Evolutionary conservation across 2,329 filamentous ascomycete genomes (phyloP), one percentile per base, ranked within the genome.

Genomic region (Delphinella strobiligena): DNA sequence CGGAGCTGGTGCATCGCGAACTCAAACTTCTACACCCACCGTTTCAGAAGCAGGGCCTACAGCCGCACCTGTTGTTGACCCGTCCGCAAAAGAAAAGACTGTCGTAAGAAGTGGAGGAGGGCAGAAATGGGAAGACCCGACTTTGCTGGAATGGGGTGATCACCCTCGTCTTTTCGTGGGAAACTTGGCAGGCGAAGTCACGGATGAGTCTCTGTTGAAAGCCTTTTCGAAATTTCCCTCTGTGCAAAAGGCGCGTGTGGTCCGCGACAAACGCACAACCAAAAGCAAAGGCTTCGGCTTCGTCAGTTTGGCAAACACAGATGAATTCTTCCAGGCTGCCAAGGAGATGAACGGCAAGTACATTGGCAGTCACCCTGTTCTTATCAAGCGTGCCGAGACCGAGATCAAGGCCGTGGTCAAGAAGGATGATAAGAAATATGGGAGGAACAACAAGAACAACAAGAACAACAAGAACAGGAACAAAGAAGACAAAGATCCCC

Each of bases 311-410:
- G 82, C 80, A 52, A 84, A 95, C 56, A 84, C 87, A 19, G 91
- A 98, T 59, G 88, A 95, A 55, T 96, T 93, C 60, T 96, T 98
- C 69, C 78, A 85, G 53, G 89, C 91, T 2, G 89, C 87, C 53
- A 87, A 91, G 64, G 89, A 96, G 66, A 96, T 96, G 91, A 84
- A 95, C 54, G 88, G 88, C 51, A 96, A 98, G 66, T 98, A 98
- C 63, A 96, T 98, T 56, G 89, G 93, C 53, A 95, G 87, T 59
- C 91, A 96, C 61, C 91, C 91, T 0, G 84, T 61, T 31, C 54
- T 56, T 18, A 74, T 96, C 49, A 80, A 83, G 60, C 84, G 91
- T 59, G 86, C 84, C 49, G 93, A 81, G 50, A 94, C 89, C 4
- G 88, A 96, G 60, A 86, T 98, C 60, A 86, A 84, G 56, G 76